A percentile compares a stretch with the other conserved stretches of the same genome.
Conservation (phyloP, 805 yeast genomes). For the Wickerhamiella azyma region DNA sequence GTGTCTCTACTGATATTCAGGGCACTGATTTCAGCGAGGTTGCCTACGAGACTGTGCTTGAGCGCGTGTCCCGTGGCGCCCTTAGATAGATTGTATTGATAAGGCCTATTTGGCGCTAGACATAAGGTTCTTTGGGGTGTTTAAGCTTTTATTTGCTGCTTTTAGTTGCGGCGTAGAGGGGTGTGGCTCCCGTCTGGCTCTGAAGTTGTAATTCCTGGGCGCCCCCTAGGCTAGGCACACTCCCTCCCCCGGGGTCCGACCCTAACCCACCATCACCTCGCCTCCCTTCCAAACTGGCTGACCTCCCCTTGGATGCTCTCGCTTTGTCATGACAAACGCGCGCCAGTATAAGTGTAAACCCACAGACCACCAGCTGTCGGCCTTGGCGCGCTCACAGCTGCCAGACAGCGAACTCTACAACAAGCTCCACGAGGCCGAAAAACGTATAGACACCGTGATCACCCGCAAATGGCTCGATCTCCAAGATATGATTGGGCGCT, state of each 20-base stretch:
- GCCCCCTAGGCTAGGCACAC: too few relatives aligned
- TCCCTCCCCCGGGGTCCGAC: too few relatives aligned
- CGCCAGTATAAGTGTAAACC: conserved; percentile 29
- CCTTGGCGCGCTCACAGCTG: conserved; percentile 32
- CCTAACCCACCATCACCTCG: too few relatives aligned
- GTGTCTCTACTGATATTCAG: conserved; percentile 87
- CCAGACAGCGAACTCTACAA: conserved; percentile 67
- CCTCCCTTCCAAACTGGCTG: too few relatives aligned
- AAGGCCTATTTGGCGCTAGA: too few relatives aligned
- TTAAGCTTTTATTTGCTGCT: too few relatives aligned
- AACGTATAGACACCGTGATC: conserved; percentile 62
- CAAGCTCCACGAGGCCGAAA: conserved; percentile 67
- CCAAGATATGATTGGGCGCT: conserved; percentile 49
- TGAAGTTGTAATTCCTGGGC: too few relatives aligned
- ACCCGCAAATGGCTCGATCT: conserved; percentile 75
- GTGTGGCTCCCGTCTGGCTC: too few relatives aligned
- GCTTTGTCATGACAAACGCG: conserved; percentile 4
- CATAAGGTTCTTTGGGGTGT: too few relatives aligned
- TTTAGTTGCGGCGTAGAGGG: too few relatives aligned
- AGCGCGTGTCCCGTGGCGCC: conserved; percentile 74
- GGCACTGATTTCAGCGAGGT: conserved; percentile 98
- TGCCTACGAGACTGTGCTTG: conserved; percentile 84
- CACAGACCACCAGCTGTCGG: conserved; percentile 40
- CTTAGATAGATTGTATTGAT: not conserved
- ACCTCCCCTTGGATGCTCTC: too few relatives aligned